Evolutionary conservation across 2,329 filamentous ascomycete genomes (phyloP).

Genomic region (Neonectria sp.): DNA sequence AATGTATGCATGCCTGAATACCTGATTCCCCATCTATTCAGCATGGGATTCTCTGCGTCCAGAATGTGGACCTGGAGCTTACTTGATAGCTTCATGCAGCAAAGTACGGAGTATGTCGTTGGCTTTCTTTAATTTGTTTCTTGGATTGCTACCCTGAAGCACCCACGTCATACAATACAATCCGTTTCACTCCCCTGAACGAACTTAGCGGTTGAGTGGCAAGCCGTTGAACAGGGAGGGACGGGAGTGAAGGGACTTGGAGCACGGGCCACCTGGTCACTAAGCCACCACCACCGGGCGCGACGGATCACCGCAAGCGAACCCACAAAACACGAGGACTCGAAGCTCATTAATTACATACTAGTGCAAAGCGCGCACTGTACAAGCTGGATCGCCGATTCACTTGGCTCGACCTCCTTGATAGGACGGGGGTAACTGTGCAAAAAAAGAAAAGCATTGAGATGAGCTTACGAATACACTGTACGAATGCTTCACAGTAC

Average conservation of each 20-base stretch:
- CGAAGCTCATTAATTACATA: neutral
- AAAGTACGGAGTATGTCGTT: neutral
- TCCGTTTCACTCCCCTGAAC: neutral
- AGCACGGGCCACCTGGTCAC: conserved; percentile 36
- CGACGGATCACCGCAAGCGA: conserved; percentile 39
- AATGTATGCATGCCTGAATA: neutral
- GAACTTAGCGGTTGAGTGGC: neutral
- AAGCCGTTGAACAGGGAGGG: conserved; percentile 28
- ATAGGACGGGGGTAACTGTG: neutral
- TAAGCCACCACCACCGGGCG: conserved; percentile 17
- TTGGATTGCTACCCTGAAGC: neutral
- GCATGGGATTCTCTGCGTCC: neutral
- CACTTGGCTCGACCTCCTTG: neutral
- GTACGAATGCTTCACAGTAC: neutral
- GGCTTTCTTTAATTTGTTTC: neutral
- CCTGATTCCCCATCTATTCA: neutral
- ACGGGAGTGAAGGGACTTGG: conserved; percentile 20
- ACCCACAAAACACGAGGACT: conserved; percentile 36
- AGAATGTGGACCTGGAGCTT: no score
- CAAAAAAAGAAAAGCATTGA: neutral
- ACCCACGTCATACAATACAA: neutral
- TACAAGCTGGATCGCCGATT: neutral
- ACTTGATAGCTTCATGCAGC: no score
- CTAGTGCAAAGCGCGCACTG: neutral
- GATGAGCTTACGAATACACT: neutral